phyloP scores from a whole-genome alignment of 176 grass and related monocot species.

The sorghum (Sorghum bicolor) region DNA sequence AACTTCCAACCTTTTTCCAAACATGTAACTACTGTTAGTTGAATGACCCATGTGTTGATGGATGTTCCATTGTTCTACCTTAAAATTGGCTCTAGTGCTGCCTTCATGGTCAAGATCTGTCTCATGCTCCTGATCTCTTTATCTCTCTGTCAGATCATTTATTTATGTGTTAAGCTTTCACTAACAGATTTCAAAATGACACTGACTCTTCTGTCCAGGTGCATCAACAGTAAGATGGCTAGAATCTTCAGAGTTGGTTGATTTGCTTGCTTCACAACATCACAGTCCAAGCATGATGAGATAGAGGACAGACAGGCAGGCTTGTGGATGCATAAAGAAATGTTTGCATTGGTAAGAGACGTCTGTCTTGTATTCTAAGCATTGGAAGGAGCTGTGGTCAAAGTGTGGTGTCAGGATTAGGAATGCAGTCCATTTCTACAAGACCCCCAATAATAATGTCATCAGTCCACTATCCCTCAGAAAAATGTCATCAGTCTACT shows the following conservation, averaged over 20 bases:
- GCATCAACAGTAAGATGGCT: conserved; percentile 1
- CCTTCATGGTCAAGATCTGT: neutral
- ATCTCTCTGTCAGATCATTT: neutral
- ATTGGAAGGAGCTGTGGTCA: conserved; percentile 26
- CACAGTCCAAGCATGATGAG: conserved; percentile 29
- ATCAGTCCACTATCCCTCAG: neutral
- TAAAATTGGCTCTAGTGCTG: conserved; percentile 10
- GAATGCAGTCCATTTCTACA: conserved; percentile 61
- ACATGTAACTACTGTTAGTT: conserved; percentile 37
- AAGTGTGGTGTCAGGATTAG: conserved; percentile 48
- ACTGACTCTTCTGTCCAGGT: conserved; percentile 11
- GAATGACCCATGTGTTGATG: conserved; percentile 11
- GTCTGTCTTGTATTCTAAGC: conserved; percentile 45
- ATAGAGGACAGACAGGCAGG: neutral
- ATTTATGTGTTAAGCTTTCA: neutral
- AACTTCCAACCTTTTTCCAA: conserved; percentile 13
- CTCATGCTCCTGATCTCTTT: neutral
- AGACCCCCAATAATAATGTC: conserved; percentile 10
- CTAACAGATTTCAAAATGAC: neutral
- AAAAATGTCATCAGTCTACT: conserved; percentile 19
- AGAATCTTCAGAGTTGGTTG: conserved; percentile 15
- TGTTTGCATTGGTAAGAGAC: conserved; percentile 15
- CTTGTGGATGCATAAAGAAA: conserved; percentile 40
- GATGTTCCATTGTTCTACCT: neutral
- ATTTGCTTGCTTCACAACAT: conserved; percentile 27